These are phyloP conservation scores for Capronia epimyces DNA, from an alignment of 2,329 filamentous ascomycete genomes.

Conservation along the genomic window DNA sequence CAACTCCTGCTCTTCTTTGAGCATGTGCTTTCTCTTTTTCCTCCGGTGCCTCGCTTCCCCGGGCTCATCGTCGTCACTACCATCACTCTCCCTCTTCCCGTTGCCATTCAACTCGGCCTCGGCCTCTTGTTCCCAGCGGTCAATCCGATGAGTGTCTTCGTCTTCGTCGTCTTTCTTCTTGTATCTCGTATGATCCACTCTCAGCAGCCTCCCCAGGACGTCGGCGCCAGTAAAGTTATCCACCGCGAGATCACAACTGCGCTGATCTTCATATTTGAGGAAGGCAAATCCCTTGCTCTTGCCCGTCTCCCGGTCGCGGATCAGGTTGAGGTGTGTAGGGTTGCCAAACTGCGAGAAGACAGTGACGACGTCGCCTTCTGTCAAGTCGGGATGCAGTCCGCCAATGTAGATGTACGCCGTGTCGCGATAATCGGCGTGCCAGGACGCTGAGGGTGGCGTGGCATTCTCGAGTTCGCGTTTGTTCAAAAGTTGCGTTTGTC, in stretches of 20 bases:
- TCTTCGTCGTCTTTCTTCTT: slow-evolving; percentile 66
- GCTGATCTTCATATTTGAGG: slow-evolving; percentile 96
- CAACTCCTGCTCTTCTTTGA: slow-evolving; percentile 79
- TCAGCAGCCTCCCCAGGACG: slow-evolving; percentile 71
- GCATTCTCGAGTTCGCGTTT: slow-evolving; percentile 88
- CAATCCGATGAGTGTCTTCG: slow-evolving; percentile 49
- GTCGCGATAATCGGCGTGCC: slow-evolving; percentile 96
- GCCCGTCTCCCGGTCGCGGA: slow-evolving; percentile 91
- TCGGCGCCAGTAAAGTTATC: slow-evolving; percentile 88
- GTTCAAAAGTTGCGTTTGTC: slow-evolving; percentile 86
- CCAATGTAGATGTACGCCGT: slow-evolving; percentile 97
- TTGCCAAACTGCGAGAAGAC: slow-evolving; percentile 98
- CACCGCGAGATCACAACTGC: slow-evolving; percentile 90
- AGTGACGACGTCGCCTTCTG: slow-evolving; percentile 90
- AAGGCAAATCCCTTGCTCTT: slow-evolving; percentile 93
- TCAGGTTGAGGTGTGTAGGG: slow-evolving; percentile 85
- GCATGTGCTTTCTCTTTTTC: slow-evolving; percentile 44
- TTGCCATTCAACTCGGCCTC: slow-evolving; percentile 35
- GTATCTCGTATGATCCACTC: slow-evolving; percentile 90
- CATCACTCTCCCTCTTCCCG: slow-evolving; percentile 37
- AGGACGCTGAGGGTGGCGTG: slow-evolving; percentile 81
- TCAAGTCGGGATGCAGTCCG: slow-evolving; percentile 83
- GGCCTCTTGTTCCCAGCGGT: slow-evolving; percentile 42
- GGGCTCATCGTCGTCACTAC: slow-evolving; percentile 42
- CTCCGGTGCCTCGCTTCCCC: slow-evolving; percentile 31